A percentile compares a stretch with the other conserved stretches of the same genome.
phyloP scores from a whole-genome alignment of 306 rosid genomes.

The Acacia melanoxylon region DNA sequence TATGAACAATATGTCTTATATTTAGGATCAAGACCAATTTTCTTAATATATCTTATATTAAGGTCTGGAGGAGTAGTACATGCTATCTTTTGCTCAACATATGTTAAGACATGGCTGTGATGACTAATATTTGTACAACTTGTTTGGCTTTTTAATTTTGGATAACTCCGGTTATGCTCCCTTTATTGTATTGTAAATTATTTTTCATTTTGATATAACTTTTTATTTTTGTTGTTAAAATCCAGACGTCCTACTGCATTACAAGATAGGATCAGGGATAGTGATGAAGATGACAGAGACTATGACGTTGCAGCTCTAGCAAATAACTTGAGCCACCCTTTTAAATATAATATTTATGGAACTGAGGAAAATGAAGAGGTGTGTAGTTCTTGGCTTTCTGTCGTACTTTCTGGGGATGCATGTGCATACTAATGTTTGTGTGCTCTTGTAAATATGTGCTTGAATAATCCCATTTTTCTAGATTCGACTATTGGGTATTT shows the following conservation, averaged over 20 bases:
- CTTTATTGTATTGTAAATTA: background rate
- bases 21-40: too few relatives aligned
- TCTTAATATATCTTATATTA: too few relatives aligned
- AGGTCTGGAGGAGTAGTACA: too few relatives aligned
- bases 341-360: slow-evolving; percentile 83
- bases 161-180: background rate
- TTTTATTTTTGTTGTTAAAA: slow-evolving; percentile 20
- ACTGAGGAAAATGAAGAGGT: slow-evolving; percentile 93
- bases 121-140: background rate
- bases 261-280: slow-evolving; percentile 94
- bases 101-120: background rate
- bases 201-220: slow-evolving; percentile 17
- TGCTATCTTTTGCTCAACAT: background rate
- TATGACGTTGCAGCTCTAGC: slow-evolving; percentile 89
- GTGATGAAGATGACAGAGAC: slow-evolving; percentile 95
- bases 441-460: background rate
- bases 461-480: background rate
- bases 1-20: too few relatives aligned
- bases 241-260: slow-evolving; percentile 92
- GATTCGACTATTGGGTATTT: slow-evolving; percentile 25
- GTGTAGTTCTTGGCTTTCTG: slow-evolving; percentile 10
- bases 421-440: background rate
- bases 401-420: background rate
- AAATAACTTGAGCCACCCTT: slow-evolving; percentile 88
- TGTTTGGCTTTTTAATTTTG: background rate